Percentiles rank a stretch among this genome's conserved stretches.
phyloP scores from a whole-genome alignment of 805 yeast species.

The Kodamaea hsintzibuensis region DNA sequence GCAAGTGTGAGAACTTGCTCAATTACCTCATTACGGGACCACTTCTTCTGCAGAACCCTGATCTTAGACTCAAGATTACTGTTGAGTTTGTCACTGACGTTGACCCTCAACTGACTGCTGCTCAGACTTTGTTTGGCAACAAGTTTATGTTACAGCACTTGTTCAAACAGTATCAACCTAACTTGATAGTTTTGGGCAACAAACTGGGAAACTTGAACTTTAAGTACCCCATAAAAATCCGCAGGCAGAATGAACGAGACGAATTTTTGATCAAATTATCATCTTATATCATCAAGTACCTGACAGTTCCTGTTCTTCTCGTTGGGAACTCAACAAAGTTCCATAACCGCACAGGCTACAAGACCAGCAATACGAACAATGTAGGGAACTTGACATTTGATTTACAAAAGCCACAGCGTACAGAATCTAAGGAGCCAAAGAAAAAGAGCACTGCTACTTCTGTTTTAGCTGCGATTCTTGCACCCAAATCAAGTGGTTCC shows the following conservation, averaged over 20 bases:
- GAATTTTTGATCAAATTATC: slow-evolving; percentile 36
- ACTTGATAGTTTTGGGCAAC: slow-evolving; percentile 38
- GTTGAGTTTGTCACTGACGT: slow-evolving; percentile 37
- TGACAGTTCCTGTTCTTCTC: slow-evolving; percentile 39
- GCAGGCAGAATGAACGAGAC: slow-evolving; percentile 19
- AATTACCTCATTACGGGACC: slow-evolving; percentile 17
- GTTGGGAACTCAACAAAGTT: slow-evolving; percentile 31
- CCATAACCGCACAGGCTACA: slow-evolving; percentile 14
- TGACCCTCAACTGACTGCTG: slow-evolving; percentile 12
- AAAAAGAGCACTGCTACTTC: slow-evolving; percentile 2
- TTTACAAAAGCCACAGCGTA: slow-evolving; percentile 1
- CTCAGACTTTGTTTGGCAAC: slow-evolving; percentile 22
- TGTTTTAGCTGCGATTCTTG: background rate
- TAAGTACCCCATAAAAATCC: slow-evolving; percentile 38
- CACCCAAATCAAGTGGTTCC: background rate
- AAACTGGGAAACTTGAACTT: slow-evolving; percentile 42
- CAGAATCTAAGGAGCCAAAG: slow-evolving; percentile 1
- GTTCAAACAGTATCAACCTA: slow-evolving; percentile 43
- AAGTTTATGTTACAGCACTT: slow-evolving; percentile 39
- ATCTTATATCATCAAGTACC: slow-evolving; percentile 39
- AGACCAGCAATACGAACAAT: background rate
- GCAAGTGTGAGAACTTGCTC: slow-evolving; percentile 23
- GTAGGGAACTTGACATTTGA: background rate
- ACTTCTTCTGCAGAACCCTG: slow-evolving; percentile 14
- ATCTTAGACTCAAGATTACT: slow-evolving; percentile 36